phyloP scores from a whole-genome alignment of 306 rosid species.

The Pterocarpus macrocarpus region DNA sequence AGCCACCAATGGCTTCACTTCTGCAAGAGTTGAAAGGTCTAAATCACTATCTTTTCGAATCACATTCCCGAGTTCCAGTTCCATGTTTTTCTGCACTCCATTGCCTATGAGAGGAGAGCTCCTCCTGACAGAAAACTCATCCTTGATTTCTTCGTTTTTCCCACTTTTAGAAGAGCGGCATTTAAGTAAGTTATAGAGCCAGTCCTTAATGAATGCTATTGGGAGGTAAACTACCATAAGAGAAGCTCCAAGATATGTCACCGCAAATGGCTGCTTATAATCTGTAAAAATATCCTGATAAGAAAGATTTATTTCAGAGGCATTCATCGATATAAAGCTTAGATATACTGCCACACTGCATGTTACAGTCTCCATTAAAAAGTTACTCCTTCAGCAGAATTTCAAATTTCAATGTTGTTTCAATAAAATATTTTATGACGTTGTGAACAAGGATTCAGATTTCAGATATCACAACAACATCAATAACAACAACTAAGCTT shows the following conservation, averaged over 20 bases:
- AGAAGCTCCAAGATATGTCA: constrained; percentile 98
- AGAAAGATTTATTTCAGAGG: constrained; percentile 46
- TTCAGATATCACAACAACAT: constrained; percentile 7
- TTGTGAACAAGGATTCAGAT: constrained; percentile 9
- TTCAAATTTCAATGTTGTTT: constrained; percentile 14
- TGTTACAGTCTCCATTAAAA: constrained; percentile 13
- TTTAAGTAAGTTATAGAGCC: constrained; percentile 69
- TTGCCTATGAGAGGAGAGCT: constrained; percentile 58
- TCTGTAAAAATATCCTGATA: constrained; percentile 76
- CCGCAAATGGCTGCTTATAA: constrained; percentile 97
- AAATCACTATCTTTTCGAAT: constrained; percentile 74
- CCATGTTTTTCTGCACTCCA: constrained; percentile 61
- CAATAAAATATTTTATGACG: constrained; percentile 7
- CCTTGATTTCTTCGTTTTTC: constrained; percentile 58
- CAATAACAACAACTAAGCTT: too few species aligned
- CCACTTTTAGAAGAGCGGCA: constrained; percentile 73
- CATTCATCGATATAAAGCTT: constrained; percentile 21
- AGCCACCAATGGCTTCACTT: constrained; percentile 73
- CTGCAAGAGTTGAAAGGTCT: constrained; percentile 63
- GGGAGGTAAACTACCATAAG: constrained; percentile 99
- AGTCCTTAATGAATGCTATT: constrained; percentile 91
- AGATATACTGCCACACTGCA: constrained; percentile 35
- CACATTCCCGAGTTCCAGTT: constrained; percentile 64
- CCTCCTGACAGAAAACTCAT: constrained; percentile 50
- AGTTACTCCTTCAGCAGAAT: constrained; percentile 4